Conservation (phyloP, 306 rosid species). For the Gynostemma pentaphyllum region DNA sequence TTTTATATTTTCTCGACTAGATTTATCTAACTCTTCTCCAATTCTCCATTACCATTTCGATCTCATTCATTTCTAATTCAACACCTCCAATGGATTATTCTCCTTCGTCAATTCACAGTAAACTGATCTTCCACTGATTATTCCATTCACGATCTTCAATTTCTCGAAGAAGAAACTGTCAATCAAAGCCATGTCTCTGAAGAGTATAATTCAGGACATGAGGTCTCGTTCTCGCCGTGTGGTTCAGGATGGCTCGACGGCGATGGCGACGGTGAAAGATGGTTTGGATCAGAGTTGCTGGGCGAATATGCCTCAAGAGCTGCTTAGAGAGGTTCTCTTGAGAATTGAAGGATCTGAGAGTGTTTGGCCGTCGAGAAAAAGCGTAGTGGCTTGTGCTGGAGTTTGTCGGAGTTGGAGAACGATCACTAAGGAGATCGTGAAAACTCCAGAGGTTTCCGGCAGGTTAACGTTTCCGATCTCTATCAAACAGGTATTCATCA, state of each 20-base stretch:
- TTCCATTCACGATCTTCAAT: background rate
- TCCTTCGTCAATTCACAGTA: background rate
- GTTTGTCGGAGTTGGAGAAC: constrained; percentile 90
- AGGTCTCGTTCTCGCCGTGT: constrained; percentile 65
- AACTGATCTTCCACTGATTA: background rate
- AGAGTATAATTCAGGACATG: constrained; percentile 58
- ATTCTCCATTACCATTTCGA: too few species aligned
- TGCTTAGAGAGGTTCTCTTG: constrained; percentile 64
- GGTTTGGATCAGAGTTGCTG: constrained; percentile 61
- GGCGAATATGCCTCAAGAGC: constrained; percentile 95
- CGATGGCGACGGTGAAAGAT: constrained; percentile 11
- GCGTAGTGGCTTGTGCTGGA: constrained; percentile 85
- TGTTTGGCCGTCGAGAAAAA: constrained; percentile 74
- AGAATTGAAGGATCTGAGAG: constrained; percentile 69
- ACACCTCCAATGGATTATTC: background rate
- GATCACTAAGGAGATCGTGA: constrained; percentile 71
- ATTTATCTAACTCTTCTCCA: background rate
- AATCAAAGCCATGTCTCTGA: constrained; percentile 30
- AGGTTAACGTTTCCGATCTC: constrained; percentile 86
- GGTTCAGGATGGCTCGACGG: constrained; percentile 33
- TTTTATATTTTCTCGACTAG: background rate
- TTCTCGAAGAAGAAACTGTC: background rate
- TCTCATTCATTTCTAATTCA: background rate
- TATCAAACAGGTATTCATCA: constrained; percentile 59
- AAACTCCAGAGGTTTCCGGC: constrained; percentile 54